Percentiles rank a stretch among this genome's conserved stretches.
Evolutionary conservation across 106 monocot genomes (phyloP).

Genomic region (Iris macrosiphon): DNA sequence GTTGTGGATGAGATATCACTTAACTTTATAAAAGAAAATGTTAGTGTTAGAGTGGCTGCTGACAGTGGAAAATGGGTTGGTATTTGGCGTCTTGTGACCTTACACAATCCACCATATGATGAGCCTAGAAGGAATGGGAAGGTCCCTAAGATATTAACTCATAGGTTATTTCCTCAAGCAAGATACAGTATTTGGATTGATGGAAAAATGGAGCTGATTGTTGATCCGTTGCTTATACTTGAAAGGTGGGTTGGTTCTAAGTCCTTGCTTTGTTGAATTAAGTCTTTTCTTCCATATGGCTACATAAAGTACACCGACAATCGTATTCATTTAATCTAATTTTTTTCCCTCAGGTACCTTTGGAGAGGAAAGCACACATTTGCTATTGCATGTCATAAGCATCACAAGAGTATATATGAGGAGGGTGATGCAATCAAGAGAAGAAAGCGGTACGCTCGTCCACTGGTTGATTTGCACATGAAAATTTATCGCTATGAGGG

Average conservation of each 20-base stretch:
- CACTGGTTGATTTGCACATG: constrained; percentile 94
- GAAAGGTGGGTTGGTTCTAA: constrained; percentile 51
- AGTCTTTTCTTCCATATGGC: too few species aligned
- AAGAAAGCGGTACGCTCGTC: constrained; percentile 93
- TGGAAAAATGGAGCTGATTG: constrained; percentile 92
- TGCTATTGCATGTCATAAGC: constrained; percentile 91
- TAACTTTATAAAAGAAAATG: constrained; percentile 57
- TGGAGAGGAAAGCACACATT: constrained; percentile 92
- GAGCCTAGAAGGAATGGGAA: constrained; percentile 96
- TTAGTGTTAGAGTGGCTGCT: constrained; percentile 35
- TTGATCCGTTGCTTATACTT: constrained; percentile 83
- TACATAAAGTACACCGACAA: too few species aligned
- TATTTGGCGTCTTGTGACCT: constrained; percentile 71
- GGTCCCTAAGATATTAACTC: constrained; percentile 84
- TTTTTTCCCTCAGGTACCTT: constrained; percentile 53
- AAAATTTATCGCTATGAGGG: constrained; percentile 92
- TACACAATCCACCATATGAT: constrained; percentile 79
- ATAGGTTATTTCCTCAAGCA: constrained; percentile 82
- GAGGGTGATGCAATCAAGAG: constrained; percentile 97
- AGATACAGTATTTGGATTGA: constrained; percentile 93
- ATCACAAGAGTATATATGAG: constrained; percentile 91
- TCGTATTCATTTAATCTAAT: too few species aligned
- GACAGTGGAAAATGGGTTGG: constrained; percentile 87
- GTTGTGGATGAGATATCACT: constrained; percentile 78
- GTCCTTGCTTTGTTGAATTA: too few species aligned